Base-by-base conservation (phyloP, 306 rosid species). In the Canavalia gladiata region DNA sequence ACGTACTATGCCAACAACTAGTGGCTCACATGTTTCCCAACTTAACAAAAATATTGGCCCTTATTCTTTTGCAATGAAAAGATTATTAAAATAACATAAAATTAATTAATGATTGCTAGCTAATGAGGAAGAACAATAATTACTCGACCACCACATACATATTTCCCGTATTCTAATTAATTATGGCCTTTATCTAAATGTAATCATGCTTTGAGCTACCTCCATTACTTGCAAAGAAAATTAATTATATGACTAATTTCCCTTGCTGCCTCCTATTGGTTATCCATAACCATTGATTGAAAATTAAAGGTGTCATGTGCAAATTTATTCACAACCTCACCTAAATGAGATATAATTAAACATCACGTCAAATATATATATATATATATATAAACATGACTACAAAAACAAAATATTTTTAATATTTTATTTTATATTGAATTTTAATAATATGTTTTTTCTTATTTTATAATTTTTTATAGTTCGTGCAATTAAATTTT, bases 151-250 rank as follows among this genome's bases (percentile, higher is more conserved):
- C 2, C 52, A 33, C 43, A 78, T 66, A 74, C 63, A 52, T 12
- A 51, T 6, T 60, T 46, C 37, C 52, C 43, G 9, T 39, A 50
- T 60, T 13, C 7, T 43, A 33, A 29, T 72, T 80, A 80, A 64
- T 63, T 34, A 35, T 67, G n/a, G 2, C 29, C 29, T 37, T 67
- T 54, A n/a, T 46, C 25, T 11, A 35, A 33, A 75, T 57, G 72
- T 47, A 68, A 82, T 82, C 65, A 82, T 82, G 81, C 25, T 37
- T 75, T 75, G 43, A 75, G 72, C 81, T 46, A 68, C 72, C 72
- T 68, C 65, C 72, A 58, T 71, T 52, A 72, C 69, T 77, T 68
- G 49, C 25, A 68, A 68, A 56, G 1, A 31, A 68, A 31, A 39
- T 52, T 28, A 41, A 30, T 31, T 74, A 42, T 28, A 30, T 4